These are phyloP conservation scores for Thelephora terrestris DNA, from an alignment of 1,284 basidiomycete species.

Conservation along the genomic window DNA sequence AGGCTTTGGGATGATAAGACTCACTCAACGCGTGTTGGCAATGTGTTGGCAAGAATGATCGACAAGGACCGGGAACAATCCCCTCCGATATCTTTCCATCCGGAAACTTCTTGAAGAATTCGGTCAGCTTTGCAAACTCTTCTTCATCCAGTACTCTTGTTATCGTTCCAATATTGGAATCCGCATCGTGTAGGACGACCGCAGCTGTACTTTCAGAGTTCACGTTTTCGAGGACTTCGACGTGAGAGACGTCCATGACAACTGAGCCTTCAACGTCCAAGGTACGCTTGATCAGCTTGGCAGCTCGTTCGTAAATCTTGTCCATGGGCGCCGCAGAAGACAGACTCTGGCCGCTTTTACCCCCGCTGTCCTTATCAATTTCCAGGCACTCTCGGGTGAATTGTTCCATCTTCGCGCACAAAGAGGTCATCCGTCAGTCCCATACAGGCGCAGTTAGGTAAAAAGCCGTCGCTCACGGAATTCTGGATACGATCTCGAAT, in stretches of 20 bases:
- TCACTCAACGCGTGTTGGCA: slow-evolving; percentile 80
- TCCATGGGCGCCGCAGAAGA: slow-evolving; percentile 56
- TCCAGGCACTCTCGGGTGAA: slow-evolving; percentile 94
- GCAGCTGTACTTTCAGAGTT: slow-evolving; percentile 56
- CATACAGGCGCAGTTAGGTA: slow-evolving; percentile 1
- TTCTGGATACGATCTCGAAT: slow-evolving; percentile 87
- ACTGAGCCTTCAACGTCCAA: slow-evolving; percentile 88
- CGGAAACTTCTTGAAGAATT: slow-evolving; percentile 69
- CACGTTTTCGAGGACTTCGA: slow-evolving; percentile 76
- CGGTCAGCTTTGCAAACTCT: slow-evolving; percentile 64
- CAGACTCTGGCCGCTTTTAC: slow-evolving; percentile 15
- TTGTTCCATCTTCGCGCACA: slow-evolving; percentile 66
- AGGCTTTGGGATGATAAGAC: slow-evolving; percentile 16
- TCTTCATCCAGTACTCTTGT: slow-evolving; percentile 43
- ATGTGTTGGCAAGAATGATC: slow-evolving; percentile 68
- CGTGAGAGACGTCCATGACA: slow-evolving; percentile 87
- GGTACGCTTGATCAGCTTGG: slow-evolving; percentile 80
- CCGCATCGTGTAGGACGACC: slow-evolving; percentile 45
- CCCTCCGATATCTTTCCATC: slow-evolving; percentile 83
- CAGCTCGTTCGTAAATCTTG: slow-evolving; percentile 79
- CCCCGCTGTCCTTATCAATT: slow-evolving; percentile 60
- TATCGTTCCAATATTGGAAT: slow-evolving; percentile 33
- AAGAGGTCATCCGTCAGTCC: slow-evolving; percentile 1
- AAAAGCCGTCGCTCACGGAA: slow-evolving; percentile 40
- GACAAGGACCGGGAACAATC: slow-evolving; percentile 67